Percentiles rank a stretch among this genome's conserved stretches.
Conservation (phyloP, 2,329 filamentous ascomycete genomes). For the Lecanicillium sp. region DNA sequence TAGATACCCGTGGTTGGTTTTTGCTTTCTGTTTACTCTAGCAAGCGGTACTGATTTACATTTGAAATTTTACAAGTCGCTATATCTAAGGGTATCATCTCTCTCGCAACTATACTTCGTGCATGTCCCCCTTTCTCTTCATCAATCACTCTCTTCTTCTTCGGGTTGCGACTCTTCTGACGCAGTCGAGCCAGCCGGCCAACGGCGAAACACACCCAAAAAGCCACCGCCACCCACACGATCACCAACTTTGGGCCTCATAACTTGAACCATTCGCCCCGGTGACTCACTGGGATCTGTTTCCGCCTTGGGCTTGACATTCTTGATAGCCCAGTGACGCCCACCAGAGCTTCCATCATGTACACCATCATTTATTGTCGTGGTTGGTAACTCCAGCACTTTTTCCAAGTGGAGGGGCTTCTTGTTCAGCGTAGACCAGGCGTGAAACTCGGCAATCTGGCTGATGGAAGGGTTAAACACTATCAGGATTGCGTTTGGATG, state of each 20-base stretch:
- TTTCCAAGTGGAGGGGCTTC: conserved; percentile 48
- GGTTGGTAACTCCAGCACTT: conserved; percentile 48
- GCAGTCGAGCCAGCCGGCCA: conserved; percentile 14
- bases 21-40: neutral
- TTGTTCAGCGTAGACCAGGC: conserved; percentile 37
- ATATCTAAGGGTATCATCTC: neutral
- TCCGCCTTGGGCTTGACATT: conserved; percentile 26
- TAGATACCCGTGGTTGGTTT: conserved; percentile 4
- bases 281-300: neutral
- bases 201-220: conserved; percentile 28
- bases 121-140: too few relatives aligned
- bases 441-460: conserved; percentile 60
- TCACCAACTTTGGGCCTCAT: conserved; percentile 34
- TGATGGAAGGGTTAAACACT: conserved; percentile 70
- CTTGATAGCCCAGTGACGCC: conserved; percentile 57
- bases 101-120: too few relatives aligned
- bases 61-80: neutral
- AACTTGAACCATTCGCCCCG: conserved; percentile 23
- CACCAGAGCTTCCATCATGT: conserved; percentile 37
- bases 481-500: conserved; percentile 56
- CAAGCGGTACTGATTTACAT: too few relatives aligned
- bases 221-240: conserved; percentile 30
- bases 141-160: neutral
- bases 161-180: neutral
- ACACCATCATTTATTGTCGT: conserved; percentile 30